A percentile compares a stretch with the other conserved stretches of the same genome.
phyloP scores from a whole-genome alignment of 2,329 filamentous ascomycete species.

The Pseudopyricularia javanii region DNA sequence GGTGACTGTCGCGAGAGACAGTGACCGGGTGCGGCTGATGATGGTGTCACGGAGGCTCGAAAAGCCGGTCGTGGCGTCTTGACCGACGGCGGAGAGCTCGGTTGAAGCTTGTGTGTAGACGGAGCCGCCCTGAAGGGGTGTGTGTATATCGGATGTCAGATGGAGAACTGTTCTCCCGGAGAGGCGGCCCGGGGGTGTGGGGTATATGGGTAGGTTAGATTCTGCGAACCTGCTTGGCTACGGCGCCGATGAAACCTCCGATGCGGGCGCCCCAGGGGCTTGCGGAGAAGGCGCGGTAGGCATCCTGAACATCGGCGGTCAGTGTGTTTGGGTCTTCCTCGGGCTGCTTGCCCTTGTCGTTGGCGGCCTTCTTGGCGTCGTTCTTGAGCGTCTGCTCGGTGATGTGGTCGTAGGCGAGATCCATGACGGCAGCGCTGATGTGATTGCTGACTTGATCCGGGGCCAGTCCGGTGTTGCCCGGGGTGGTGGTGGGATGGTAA shows the following conservation, averaged over 20 bases:
- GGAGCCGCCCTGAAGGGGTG: conserved; percentile 49
- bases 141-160: not conserved
- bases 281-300: conserved; percentile 83
- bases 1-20: conserved; percentile 47
- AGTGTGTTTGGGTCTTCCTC: conserved; percentile 39
- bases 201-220: not conserved
- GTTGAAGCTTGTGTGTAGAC: conserved; percentile 79
- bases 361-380: conserved; percentile 39
- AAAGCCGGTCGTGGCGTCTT: conserved; percentile 73
- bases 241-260: conserved; percentile 78
- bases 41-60: conserved; percentile 56
- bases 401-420: conserved; percentile 95
- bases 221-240: conserved; percentile 73
- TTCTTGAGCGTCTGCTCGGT: conserved; percentile 55
- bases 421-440: conserved; percentile 47
- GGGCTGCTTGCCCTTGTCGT: conserved; percentile 17
- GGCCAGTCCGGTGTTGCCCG: too few relatives aligned
- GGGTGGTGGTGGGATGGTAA: not conserved
- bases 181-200: not conserved
- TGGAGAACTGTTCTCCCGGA: not conserved
- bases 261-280: conserved; percentile 86
- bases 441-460: too few relatives aligned
- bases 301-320: conserved; percentile 84
- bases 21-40: conserved; percentile 58
- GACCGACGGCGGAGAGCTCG: conserved; percentile 67